Evolutionary conservation across 176 grass and related monocot genomes (phyloP).

Genomic region (Guadua angustifolia): DNA sequence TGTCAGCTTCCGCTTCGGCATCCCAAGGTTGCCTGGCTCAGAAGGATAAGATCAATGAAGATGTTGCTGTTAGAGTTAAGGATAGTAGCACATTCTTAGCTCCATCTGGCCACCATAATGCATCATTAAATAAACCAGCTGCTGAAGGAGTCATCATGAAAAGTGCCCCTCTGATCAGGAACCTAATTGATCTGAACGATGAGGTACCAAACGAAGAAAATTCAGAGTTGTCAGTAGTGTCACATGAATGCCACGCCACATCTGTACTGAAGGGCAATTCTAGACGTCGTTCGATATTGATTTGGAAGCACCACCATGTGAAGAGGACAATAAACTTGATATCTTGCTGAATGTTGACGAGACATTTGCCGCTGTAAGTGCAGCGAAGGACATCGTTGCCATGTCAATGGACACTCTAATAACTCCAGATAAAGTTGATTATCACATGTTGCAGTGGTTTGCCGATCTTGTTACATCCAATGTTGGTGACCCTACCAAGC

Average conservation of each 20-base stretch:
- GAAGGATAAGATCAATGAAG: neutral
- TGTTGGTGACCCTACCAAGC: neutral
- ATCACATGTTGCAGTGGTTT: slow-evolving; percentile 35
- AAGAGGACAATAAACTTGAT: slow-evolving; percentile 6
- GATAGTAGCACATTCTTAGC: slow-evolving; percentile 12
- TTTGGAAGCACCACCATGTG: slow-evolving; percentile 29
- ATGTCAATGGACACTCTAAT: slow-evolving; percentile 25
- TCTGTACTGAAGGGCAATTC: slow-evolving; percentile 4
- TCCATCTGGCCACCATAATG: neutral
- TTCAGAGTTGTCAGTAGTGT: slow-evolving; percentile 22
- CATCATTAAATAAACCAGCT: neutral
- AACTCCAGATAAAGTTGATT: neutral
- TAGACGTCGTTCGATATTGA: slow-evolving; percentile 9
- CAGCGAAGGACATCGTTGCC: slow-evolving; percentile 28
- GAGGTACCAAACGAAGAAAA: slow-evolving; percentile 30
- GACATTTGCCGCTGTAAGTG: neutral
- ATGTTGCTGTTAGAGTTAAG: neutral
- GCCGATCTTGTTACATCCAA: slow-evolving; percentile 19
- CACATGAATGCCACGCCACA: slow-evolving; percentile 23
- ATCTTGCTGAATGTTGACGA: neutral
- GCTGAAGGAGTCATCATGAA: neutral
- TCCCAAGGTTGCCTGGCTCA: neutral
- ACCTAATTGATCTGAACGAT: slow-evolving; percentile 29
- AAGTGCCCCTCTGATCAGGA: neutral
- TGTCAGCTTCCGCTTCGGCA: slow-evolving; percentile 23